Evolutionary conservation across 495 filamentous ascomycete genomes (phyloP), one percentile per base, ranked within the genome.

Genomic region (Lophiostoma macrostomum): DNA sequence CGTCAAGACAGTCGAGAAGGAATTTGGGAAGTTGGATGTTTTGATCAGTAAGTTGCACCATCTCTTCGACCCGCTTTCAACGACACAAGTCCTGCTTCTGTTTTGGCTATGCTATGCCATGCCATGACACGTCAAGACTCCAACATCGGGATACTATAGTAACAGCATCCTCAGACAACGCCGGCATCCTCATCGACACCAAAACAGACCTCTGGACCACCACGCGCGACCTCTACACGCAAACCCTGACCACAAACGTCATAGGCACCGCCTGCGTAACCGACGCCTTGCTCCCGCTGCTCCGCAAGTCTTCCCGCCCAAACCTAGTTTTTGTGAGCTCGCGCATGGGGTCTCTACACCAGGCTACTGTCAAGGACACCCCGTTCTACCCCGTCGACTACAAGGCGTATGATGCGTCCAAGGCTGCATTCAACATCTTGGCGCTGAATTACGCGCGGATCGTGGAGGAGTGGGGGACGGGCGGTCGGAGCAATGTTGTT

Each of bases 381-480:
- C 27, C 30, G 22, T 49, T 16, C 16, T 56, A 49, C 19, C 12
- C 18, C 16, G 20, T 56, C n/a, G 44, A 56, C 8, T 56, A 50
- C 44, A 49, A 38, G 35, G 42, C 37, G 11, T 58, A 58, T 38
- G 35, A 44, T 19, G 20, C 45, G n/a, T 51, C 46, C 47, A 58
- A 58, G 25, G 53, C 53, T 6, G 53, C 53, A 3, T 4, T 53
- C 3, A 52, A 51, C 22, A 58, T 58, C 46, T 22, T 58, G 6
- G 35, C 49, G 37, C 13, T 45, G 10, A 52, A 51, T 16, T 50
- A 39, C 22, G 34, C 27, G 14, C 6, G 44, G 12, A 19, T 40
- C 12, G 16, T 56, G 22, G 23, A 56, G 2, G 45, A 32, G 6
- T n/a, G n/a, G n/a, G n/a, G n/a, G n/a, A 16, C 18, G 19, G 53